Evolutionary conservation across 352 stramenopile genomes (phyloP), one percentile per base, ranked within the genome.

Genomic region (Globisporangium spiculum): DNA sequence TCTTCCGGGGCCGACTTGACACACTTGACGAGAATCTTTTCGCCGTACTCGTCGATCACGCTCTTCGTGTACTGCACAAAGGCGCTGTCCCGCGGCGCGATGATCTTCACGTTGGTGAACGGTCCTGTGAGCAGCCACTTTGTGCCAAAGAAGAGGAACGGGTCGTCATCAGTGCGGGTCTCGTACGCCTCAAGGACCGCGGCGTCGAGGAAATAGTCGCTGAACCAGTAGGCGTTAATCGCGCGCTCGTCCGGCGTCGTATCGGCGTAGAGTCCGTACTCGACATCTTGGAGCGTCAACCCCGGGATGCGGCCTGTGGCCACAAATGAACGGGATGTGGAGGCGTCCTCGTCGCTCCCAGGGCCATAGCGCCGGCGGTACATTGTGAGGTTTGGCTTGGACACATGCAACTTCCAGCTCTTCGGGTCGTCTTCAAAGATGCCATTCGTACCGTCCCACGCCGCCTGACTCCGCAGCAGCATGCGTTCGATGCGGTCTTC

Each of bases 211-310:
- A 91, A 91, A 64, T 80, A 79, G 48, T 91, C 83, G 10, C 77
- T 69, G 64, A 80, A 88, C 55, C 89, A 63, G 56, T 87, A 86
- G 2, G 85, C 83, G 56, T 74, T 82, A 18, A 81, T 67, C 1
- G 83, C 82, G 48, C 85, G 83, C 71, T 91, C 80, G 60, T 91
- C 80, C 10, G 79, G 75, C 58, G 85, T 93, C 59, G 83, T 91
- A 60, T 91, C 85, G n/a, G 75, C 80, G 64, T 91, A 89, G 57
- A 88, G 79, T 34, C 83, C 81, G 67, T 91, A 91, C 69, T 86
- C 81, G 48, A 91, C 62, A 65, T 93, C 81, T 46, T 84, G 70
- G 60, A 93, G 67, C 27, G 83, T 81, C 12, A 93, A 62, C 12
- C 78, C 79, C 6, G 79, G 74, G 26, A 93, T 80, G 18, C 82